Conservation (phyloP, 2,329 filamentous ascomycete species). For the Ophiostoma populinum region DNA sequence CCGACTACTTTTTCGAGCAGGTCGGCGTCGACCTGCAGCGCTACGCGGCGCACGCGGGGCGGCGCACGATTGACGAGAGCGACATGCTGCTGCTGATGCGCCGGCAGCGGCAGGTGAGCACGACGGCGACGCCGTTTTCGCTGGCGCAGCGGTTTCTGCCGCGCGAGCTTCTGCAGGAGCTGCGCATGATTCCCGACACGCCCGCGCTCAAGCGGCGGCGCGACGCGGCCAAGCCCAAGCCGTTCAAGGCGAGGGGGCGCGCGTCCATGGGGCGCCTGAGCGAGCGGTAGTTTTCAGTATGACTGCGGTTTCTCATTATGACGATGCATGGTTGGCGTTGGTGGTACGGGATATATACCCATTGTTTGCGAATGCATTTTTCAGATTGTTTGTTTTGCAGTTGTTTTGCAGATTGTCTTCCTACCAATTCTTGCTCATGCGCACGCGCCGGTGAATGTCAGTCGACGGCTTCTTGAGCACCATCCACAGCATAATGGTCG, state of each 20-base stretch:
- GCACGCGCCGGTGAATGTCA: constrained; percentile 53
- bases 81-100: constrained; percentile 69
- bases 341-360: too few relatives aligned
- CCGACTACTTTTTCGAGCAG: constrained; percentile 88
- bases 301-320: too few relatives aligned
- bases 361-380: too few relatives aligned
- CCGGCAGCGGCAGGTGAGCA: constrained; percentile 62
- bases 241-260: too few relatives aligned
- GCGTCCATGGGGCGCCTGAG: neutral
- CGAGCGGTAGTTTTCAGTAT: too few relatives aligned
- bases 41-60: constrained; percentile 65
- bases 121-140: constrained; percentile 60
- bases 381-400: too few relatives aligned
- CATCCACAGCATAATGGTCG: constrained; percentile 93
- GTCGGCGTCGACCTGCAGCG: constrained; percentile 60
- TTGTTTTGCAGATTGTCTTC: neutral
- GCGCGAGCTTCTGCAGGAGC: constrained; percentile 63
- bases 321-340: too few relatives aligned
- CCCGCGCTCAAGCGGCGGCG: constrained; percentile 30
- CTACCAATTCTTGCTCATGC: constrained; percentile 61
- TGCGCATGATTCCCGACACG: constrained; percentile 49
- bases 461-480: constrained; percentile 73
- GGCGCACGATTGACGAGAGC: constrained; percentile 72
- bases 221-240: neutral
- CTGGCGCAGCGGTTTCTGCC: constrained; percentile 72